phyloP scores from a whole-genome alignment of 2,329 filamentous ascomycete genomes.

The Pezizomycotina sp. region DNA sequence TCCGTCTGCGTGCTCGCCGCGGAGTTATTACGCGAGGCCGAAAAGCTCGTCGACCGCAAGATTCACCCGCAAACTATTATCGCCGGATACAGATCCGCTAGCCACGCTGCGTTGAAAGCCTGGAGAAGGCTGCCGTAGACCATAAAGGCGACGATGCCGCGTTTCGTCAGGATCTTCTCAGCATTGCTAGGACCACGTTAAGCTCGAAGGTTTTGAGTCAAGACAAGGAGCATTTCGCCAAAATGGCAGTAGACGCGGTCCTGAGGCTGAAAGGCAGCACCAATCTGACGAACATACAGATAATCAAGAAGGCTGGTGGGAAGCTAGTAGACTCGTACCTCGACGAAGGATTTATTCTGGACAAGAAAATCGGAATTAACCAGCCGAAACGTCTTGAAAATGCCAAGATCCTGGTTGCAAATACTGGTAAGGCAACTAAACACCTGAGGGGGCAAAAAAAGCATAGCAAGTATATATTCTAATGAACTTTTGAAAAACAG shows the following conservation, averaged over 20 bases:
- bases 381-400: slow-evolving; percentile 95
- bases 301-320: slow-evolving; percentile 97
- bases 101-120: slow-evolving; percentile 67
- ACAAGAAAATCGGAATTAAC: slow-evolving; percentile 98
- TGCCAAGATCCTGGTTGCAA: slow-evolving; percentile 93
- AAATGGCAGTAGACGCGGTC: slow-evolving; percentile 79
- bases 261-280: slow-evolving; percentile 76
- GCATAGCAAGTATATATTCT: too few species aligned
- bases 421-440: slow-evolving; percentile 40
- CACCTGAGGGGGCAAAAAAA: too few species aligned
- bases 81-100: slow-evolving; percentile 95
- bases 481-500: slow-evolving; percentile 26
- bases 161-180: slow-evolving; percentile 76
- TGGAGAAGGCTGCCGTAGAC: slow-evolving; percentile 67
- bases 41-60: slow-evolving; percentile 94
- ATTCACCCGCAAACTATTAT: slow-evolving; percentile 99
- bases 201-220: slow-evolving; percentile 95
- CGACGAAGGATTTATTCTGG: slow-evolving; percentile 93
- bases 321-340: slow-evolving; percentile 96
- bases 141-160: slow-evolving; percentile 67
- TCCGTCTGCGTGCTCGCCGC: slow-evolving; percentile 93
- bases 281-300: slow-evolving; percentile 93
- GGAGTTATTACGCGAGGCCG: slow-evolving; percentile 85
- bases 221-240: slow-evolving; percentile 79
- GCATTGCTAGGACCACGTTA: slow-evolving; percentile 85